Evolutionary conservation across 1,139 yeast species (phyloP).

Genomic region (Diutina scorzettiae): DNA sequence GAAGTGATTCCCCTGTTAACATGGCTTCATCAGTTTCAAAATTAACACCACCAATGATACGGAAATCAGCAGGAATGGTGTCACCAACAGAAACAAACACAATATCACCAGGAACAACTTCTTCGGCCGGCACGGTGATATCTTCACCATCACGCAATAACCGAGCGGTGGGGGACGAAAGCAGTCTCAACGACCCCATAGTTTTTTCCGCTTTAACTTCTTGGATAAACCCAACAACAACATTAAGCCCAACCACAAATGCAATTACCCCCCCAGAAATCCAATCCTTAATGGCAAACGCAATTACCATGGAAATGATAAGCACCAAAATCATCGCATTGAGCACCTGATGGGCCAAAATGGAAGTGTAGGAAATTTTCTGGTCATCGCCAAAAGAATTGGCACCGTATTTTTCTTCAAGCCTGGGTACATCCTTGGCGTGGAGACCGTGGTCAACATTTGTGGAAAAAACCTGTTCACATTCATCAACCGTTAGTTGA

Average conservation of each 20-base stretch:
- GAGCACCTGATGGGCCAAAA: constrained; percentile 57
- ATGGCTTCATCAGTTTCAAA: constrained; percentile 76
- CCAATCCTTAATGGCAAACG: constrained; percentile 68
- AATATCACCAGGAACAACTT: constrained; percentile 72
- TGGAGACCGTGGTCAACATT: constrained; percentile 37
- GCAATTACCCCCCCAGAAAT: constrained; percentile 78
- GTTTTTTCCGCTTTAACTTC: constrained; percentile 69
- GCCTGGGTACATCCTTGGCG: constrained; percentile 13
- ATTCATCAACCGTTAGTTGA: constrained; percentile 10
- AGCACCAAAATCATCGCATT: constrained; percentile 76
- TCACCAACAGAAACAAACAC: constrained; percentile 61
- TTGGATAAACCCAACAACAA: constrained; percentile 59
- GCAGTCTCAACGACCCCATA: constrained; percentile 60
- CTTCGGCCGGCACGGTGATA: constrained; percentile 46
- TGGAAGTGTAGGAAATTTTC: constrained; percentile 43
- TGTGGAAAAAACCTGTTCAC: constrained; percentile 20
- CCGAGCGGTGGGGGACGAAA: constrained; percentile 64
- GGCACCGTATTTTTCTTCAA: constrained; percentile 31
- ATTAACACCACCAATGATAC: constrained; percentile 49
- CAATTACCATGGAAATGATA: constrained; percentile 62
- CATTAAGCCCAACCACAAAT: constrained; percentile 56
- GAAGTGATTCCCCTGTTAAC: constrained; percentile 71
- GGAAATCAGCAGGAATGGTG: constrained; percentile 67
- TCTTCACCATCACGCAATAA: constrained; percentile 57
- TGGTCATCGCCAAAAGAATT: constrained; percentile 54